These are phyloP conservation scores for Golubevia pallescens DNA, from an alignment of 1,284 basidiomycete species.

Conservation along the genomic window DNA sequence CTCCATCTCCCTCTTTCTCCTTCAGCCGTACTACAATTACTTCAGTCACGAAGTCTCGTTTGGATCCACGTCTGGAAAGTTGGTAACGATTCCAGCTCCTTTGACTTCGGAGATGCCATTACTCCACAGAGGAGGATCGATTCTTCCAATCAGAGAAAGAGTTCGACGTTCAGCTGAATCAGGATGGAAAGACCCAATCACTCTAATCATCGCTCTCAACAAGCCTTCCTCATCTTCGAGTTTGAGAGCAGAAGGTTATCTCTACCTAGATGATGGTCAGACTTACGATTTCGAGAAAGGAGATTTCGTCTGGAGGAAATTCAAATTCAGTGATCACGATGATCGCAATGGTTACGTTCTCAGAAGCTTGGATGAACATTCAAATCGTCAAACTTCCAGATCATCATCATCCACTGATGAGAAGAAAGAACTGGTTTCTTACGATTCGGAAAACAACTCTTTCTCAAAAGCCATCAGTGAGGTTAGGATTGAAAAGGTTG, in stretches of 20 bases:
- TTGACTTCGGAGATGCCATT: constrained; percentile 79
- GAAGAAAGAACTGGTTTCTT: constrained; percentile 14
- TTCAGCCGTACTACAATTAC: constrained; percentile 91
- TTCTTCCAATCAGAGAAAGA: constrained; percentile 84
- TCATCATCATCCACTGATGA: no score
- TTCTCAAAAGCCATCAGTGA: constrained; percentile 36
- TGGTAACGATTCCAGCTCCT: constrained; percentile 77
- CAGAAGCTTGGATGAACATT: constrained; percentile 22
- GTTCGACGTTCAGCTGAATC: constrained; percentile 82
- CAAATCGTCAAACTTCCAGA: no score
- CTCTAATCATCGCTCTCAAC: constrained; percentile 81
- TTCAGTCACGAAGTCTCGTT: constrained; percentile 67
- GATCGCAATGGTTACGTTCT: constrained; percentile 13
- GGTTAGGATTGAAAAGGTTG: constrained; percentile 52
- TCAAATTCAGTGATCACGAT: constrained; percentile 20
- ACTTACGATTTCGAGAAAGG: constrained; percentile 80
- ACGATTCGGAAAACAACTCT: constrained; percentile 21
- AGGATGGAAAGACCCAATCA: constrained; percentile 92
- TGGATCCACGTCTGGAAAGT: constrained; percentile 63
- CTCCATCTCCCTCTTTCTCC: neutral
- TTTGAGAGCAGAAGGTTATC: constrained; percentile 74
- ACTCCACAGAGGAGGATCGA: constrained; percentile 88
- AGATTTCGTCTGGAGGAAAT: constrained; percentile 72
- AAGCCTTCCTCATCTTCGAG: constrained; percentile 67
- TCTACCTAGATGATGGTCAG: constrained; percentile 95